phyloP scores from a whole-genome alignment of 2,329 filamentous ascomycete genomes.

The Huntiella moniliformis region DNA sequence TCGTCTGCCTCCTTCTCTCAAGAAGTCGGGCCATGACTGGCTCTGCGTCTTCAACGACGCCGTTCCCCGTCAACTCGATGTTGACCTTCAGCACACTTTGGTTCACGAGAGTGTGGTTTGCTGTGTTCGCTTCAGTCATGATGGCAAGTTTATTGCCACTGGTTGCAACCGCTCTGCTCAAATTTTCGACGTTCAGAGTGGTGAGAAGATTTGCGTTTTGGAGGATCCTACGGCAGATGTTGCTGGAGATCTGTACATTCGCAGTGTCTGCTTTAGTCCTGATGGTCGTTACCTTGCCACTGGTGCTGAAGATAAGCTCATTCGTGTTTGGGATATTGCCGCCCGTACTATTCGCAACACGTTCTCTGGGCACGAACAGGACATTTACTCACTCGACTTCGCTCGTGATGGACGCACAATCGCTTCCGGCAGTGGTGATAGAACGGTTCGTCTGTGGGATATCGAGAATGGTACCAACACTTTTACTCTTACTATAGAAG shows the following conservation, averaged over 20 bases:
- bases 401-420: constrained; percentile 85
- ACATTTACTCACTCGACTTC: constrained; percentile 95
- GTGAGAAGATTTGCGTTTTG: constrained; percentile 72
- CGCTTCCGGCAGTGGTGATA: constrained; percentile 84
- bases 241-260: constrained; percentile 84
- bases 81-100: constrained; percentile 84
- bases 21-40: constrained; percentile 84
- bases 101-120: constrained; percentile 93
- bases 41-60: constrained; percentile 92
- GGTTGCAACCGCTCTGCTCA: constrained; percentile 98
- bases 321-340: constrained; percentile 90
- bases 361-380: constrained; percentile 93
- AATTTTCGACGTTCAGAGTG: constrained; percentile 83
- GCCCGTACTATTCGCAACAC: constrained; percentile 70
- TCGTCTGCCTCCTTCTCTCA: constrained; percentile 64
- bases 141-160: constrained; percentile 89
- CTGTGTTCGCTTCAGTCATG: constrained; percentile 90
- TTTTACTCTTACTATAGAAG: constrained; percentile 77
- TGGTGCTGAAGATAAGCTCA: constrained; percentile 92
- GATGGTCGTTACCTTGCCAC: constrained; percentile 88
- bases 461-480: constrained; percentile 70
- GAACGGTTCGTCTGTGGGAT: constrained; percentile 92
- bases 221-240: constrained; percentile 79
- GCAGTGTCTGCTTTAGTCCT: constrained; percentile 96
- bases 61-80: constrained; percentile 74